Conservation (phyloP, 208 protist genomes). For the Trypanosoma platydactyli region DNA sequence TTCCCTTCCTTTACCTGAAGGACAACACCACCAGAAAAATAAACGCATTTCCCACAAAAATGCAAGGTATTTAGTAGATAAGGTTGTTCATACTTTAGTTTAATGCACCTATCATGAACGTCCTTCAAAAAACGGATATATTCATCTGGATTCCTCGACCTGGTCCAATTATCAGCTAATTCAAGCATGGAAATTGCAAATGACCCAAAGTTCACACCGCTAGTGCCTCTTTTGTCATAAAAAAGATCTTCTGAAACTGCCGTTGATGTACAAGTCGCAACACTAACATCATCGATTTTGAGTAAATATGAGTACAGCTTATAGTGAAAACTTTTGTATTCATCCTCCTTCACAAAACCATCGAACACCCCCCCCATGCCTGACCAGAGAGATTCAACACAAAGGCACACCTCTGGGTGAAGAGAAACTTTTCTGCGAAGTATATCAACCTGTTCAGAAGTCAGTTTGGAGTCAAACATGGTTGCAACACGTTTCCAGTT, state of each 20-base stretch:
- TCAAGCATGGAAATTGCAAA: slow-evolving; percentile 75
- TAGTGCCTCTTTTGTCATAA: slow-evolving; percentile 45
- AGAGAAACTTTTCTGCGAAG: slow-evolving; percentile 46
- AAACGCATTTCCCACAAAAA: slow-evolving; percentile 11
- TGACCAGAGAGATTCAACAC: slow-evolving; percentile 56
- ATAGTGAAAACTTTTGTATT: slow-evolving; percentile 64
- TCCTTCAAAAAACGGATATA: slow-evolving; percentile 45
- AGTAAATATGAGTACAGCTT: slow-evolving; percentile 58
- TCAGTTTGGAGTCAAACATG: slow-evolving; percentile 73
- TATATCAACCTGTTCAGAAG: slow-evolving; percentile 52
- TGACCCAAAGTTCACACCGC: slow-evolving; percentile 49
- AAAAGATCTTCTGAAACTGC: slow-evolving; percentile 56
- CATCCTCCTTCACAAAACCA: slow-evolving; percentile 41
- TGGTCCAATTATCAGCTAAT: slow-evolving; percentile 77
- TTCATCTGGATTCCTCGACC: slow-evolving; percentile 34
- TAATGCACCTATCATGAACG: slow-evolving; percentile 26
- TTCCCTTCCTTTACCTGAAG: slow-evolving; percentile 22
- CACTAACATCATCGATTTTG: slow-evolving; percentile 44
- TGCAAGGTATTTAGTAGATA: slow-evolving; percentile 10
- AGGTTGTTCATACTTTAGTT: not conserved
- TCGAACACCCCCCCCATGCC: slow-evolving; percentile 30
- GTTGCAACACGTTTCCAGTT: slow-evolving; percentile 51
- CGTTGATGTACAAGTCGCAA: slow-evolving; percentile 43
- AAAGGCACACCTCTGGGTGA: slow-evolving; percentile 35
- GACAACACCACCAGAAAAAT: slow-evolving; percentile 41